These are phyloP conservation scores for Anastatica hierochuntica DNA, from an alignment of 345 rosid genomes.

Conservation along the genomic window DNA sequence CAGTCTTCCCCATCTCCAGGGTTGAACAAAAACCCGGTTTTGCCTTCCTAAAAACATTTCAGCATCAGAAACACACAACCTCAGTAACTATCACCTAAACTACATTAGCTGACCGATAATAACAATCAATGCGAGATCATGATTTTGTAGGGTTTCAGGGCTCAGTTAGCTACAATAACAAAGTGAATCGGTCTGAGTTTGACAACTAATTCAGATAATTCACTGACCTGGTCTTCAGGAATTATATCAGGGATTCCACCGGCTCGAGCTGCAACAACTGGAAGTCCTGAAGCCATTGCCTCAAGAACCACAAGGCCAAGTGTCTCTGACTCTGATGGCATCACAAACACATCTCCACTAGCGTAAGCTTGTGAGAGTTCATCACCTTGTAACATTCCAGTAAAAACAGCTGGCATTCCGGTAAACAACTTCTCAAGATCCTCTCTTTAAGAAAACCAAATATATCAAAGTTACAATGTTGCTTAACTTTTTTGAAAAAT, in stretches of 20 bases:
- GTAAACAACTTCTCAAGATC: constrained; percentile 74
- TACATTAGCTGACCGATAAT: not conserved
- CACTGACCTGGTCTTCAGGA: constrained; percentile 72
- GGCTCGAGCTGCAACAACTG: constrained; percentile 87
- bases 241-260: constrained; percentile 96
- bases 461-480: constrained; percentile 6
- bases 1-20: constrained; percentile 92
- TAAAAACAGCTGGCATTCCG: constrained; percentile 87
- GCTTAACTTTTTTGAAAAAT: not conserved
- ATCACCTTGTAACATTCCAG: constrained; percentile 82
- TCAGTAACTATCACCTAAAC: not conserved
- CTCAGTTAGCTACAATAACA: too few species aligned
- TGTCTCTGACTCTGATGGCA: constrained; percentile 98
- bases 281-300: constrained; percentile 93
- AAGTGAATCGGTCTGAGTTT: too few species aligned
- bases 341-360: constrained; percentile 87
- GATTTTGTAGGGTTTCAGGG: too few species aligned
- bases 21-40: constrained; percentile 60
- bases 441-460: constrained; percentile 36
- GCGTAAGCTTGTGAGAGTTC: constrained; percentile 97
- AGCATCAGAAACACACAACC: not conserved
- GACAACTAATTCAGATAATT: too few species aligned
- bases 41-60: constrained; percentile 41
- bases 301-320: constrained; percentile 93
- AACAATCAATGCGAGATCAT: constrained; percentile 2